A percentile compares a stretch with the other conserved stretches of the same genome.
phyloP scores from a whole-genome alignment of 1,284 basidiomycete species.

The Puccinia polysora region DNA sequence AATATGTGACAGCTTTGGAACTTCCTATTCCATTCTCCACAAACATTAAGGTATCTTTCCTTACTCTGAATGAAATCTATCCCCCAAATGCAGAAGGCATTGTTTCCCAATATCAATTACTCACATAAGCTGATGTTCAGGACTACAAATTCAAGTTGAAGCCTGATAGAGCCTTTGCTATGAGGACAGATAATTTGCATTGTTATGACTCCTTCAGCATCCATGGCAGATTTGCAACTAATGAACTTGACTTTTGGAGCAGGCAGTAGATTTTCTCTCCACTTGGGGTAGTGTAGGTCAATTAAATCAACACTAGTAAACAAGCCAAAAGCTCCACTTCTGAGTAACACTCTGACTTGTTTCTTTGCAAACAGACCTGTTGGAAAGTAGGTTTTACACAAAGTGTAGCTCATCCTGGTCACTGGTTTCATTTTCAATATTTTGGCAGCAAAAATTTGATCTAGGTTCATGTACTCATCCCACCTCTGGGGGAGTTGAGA shows the following conservation, averaged over 20 bases:
- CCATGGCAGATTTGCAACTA: neutral
- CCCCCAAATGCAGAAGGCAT: neutral
- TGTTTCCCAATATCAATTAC: neutral
- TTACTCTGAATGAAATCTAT: constrained; percentile 9
- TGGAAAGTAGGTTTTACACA: neutral
- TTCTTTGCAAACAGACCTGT: neutral
- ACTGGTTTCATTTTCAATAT: neutral
- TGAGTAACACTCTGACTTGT: neutral
- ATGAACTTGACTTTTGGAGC: constrained; percentile 5
- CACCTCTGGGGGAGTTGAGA: neutral
- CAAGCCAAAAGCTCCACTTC: neutral
- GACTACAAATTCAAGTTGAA: neutral
- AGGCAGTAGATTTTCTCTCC: neutral
- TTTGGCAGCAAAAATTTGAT: neutral
- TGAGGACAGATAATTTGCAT: neutral
- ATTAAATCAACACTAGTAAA: neutral
- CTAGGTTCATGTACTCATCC: neutral
- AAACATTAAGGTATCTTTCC: neutral
- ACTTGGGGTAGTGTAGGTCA: neutral
- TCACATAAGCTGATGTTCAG: neutral
- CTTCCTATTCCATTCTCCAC: neutral
- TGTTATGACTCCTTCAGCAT: neutral
- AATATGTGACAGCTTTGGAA: constrained; percentile 1
- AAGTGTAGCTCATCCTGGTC: neutral
- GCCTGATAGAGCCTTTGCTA: neutral